Evolutionary conservation across 2,329 filamentous ascomycete genomes (phyloP), one percentile per base, ranked within the genome.

Genomic region (Hypocreales sp.): DNA sequence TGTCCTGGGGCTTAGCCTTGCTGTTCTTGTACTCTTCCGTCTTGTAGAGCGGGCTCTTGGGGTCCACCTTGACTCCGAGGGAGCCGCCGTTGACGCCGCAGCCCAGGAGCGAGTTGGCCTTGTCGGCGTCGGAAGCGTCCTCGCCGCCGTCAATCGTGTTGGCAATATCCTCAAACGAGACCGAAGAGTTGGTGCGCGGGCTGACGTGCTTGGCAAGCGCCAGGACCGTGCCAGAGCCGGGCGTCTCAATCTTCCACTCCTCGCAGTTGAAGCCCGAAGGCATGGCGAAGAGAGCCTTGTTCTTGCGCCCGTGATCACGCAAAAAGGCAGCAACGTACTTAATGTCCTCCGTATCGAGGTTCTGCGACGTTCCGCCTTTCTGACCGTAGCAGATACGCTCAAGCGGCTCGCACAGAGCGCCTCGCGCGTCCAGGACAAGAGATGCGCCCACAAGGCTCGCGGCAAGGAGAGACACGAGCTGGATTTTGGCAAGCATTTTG

Each of bases 61-160:
- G 15, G 28, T 37, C 32, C 17, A 31, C 26, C 9, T 15, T 11
- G 18, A 36, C 33, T 9, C 31, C 35, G 3, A 33, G 15, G 12
- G 22, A 26, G 26, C 41, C 36, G 20, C 49, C 49, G n/a, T 29
- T 17, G 6, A 34, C 28, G 10, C 23, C 29, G 28, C 49, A 49
- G 25, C 45, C 45, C 19, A 50, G 43, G 21, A 47, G 19, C 5
- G 30, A 15, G n/a, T 26, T 25, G 5, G 25, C 12, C 18, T 25
- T 18, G 15, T 32, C 22, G n/a, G n/a, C n/a, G 7, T 26, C 25
- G 3, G 30, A 26, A 7, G 30, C 28, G 8, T 20, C 14, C 34
- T 20, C 8, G 28, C 28, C 38, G n/a, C 36, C 36, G 22, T 41
- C 38, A 11, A 45, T 43, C 8, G 39, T 41, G 14, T 19, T 28